Evolutionary conservation across 2,329 filamentous ascomycete genomes (phyloP).

Genomic region (Claviceps pusilla): DNA sequence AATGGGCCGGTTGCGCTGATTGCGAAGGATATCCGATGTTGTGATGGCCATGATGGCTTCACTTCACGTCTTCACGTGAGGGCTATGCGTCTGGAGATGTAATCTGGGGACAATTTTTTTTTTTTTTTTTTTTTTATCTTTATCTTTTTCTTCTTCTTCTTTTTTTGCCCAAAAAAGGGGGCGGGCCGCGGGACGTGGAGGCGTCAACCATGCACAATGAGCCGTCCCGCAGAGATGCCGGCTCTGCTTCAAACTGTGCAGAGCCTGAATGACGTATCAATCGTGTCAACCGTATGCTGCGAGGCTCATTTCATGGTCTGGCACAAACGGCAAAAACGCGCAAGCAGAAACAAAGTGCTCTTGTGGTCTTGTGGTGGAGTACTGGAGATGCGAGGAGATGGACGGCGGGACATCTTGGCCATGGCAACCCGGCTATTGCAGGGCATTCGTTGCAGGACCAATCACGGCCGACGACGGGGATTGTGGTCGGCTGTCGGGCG

Average conservation of each 20-base stretch:
- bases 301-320: neutral
- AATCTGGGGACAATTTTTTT: neutral
- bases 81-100: neutral
- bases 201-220: too few species aligned
- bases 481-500: neutral
- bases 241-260: too few species aligned
- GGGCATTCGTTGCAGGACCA: neutral
- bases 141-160: too few species aligned
- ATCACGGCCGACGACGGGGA: neutral
- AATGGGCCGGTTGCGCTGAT: slow-evolving; percentile 9
- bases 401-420: neutral
- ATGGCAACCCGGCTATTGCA: neutral
- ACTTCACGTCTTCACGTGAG: too few species aligned
- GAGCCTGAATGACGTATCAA: neutral
- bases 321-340: neutral
- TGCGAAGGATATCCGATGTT: slow-evolving; percentile 7
- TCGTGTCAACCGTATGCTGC: too few species aligned
- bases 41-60: slow-evolving; percentile 9
- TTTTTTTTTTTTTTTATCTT: too few species aligned
- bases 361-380: neutral
- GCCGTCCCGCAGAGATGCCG: too few species aligned
- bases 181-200: too few species aligned
- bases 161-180: too few species aligned
- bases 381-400: neutral
- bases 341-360: neutral